phyloP scores from a whole-genome alignment of 2,329 filamentous ascomycete species.

The Xylaria sp. region DNA sequence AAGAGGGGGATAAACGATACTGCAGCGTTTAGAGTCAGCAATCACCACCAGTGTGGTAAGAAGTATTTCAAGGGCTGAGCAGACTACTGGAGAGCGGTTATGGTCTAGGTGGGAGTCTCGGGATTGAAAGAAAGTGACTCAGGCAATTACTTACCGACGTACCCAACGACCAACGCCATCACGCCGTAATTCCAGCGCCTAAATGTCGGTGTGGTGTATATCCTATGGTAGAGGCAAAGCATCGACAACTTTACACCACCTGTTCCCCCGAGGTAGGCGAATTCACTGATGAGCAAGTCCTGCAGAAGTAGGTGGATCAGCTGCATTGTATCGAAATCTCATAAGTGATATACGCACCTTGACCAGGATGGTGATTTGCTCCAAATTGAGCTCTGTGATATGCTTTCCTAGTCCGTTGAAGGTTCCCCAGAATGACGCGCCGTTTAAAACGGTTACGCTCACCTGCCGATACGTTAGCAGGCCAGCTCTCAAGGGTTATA shows the following conservation, averaged over 20 bases:
- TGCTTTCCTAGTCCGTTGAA: conserved; percentile 43
- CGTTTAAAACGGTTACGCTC: conserved; percentile 31
- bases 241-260: conserved; percentile 49
- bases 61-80: neutral
- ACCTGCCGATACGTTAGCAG: conserved; percentile 19
- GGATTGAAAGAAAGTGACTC: neutral
- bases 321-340: conserved; percentile 13
- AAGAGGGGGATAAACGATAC: conserved; percentile 48
- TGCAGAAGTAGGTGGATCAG: conserved; percentile 23
- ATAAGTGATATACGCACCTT: conserved; percentile 28
- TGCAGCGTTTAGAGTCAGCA: conserved; percentile 11
- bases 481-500: neutral
- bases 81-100: neutral
- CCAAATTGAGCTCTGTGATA: conserved; percentile 25
- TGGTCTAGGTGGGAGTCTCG: neutral
- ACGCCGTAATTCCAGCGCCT: conserved; percentile 42
- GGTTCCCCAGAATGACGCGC: conserved; percentile 40
- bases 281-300: conserved; percentile 39
- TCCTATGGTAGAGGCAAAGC: conserved; percentile 47
- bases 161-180: conserved; percentile 42
- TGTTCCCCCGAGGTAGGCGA: conserved; percentile 46
- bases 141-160: conserved; percentile 34
- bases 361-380: conserved; percentile 20
- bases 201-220: conserved; percentile 46
- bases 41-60: neutral